Base-by-base conservation (phyloP, 148 eudicot genomes). In the Arbutus unedo region DNA sequence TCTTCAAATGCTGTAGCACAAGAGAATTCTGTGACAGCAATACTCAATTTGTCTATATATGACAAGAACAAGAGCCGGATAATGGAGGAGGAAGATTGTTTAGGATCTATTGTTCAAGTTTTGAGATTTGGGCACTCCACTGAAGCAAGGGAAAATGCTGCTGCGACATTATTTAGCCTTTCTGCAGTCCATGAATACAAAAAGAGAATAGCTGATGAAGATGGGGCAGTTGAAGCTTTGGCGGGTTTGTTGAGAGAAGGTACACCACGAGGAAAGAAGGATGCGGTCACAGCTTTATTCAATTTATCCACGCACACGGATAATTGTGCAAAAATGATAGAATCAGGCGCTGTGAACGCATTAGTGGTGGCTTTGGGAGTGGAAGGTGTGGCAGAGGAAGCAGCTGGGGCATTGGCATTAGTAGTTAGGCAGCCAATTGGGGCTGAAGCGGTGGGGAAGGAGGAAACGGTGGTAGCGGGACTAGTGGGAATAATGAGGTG, bases 11-110 rank as follows among this genome's bases (percentile, higher is more conserved):
- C 91, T 9, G 84, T 88, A 79, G 94, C 98, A 74, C 98, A 95
- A 78, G 98, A 95, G 88, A 93, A 94, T 78, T 92, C 98, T 2
- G 98, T 95, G 48, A 95, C 98, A 4, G 98, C 98, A 18, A 85
- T 95, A 84, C 89, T 95, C 6, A 95, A 95, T 82, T 74, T 95
- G 15, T 95, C 98, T 0, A 95, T 95, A 31, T 86, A 90, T 71
- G 96, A 90, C 56, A 91, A 91, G 88, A 95, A 94, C 57, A 95
- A 93, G 74, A 60, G 88, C 62, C 81, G 64, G 66, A 94, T 95
- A 45, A 87, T 95, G 90, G 91, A 90, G 51, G 97, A 91, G 82
- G 83, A 85, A 84, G 95, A 90, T 64, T 93, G 98, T 83, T 86
- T 95, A 74, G 88, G 82, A 19, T 89, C 89, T 16, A 87, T 95